Percentiles rank a stretch among this genome's conserved stretches.
phyloP scores from a whole-genome alignment of 164 flowering plant species.

The Sextonia rubra region DNA sequence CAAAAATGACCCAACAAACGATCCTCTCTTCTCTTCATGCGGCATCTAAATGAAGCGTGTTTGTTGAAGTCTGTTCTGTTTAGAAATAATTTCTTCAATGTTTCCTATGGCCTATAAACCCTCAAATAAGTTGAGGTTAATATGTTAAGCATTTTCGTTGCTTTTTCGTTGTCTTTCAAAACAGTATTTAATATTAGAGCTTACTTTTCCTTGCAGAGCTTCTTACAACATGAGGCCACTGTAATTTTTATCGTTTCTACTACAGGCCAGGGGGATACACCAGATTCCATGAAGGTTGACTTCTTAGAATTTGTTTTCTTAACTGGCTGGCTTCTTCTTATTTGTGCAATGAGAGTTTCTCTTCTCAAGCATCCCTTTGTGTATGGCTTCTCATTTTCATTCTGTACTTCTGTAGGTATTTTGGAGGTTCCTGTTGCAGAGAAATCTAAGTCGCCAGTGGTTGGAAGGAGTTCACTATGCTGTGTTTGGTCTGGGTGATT shows the following conservation, averaged over 20 bases:
- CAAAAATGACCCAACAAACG: background rate
- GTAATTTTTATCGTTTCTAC: slow-evolving; percentile 87
- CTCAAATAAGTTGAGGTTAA: too few species aligned
- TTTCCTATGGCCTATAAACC: too few species aligned
- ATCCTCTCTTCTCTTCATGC: background rate
- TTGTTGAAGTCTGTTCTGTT: background rate
- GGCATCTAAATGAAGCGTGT: background rate
- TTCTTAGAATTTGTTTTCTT: background rate
- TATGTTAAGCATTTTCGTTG: too few species aligned
- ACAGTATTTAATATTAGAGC: background rate
- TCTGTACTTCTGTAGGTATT: slow-evolving; percentile 42
- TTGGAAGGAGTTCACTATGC: slow-evolving; percentile 71
- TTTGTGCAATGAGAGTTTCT: background rate
- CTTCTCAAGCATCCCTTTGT: background rate
- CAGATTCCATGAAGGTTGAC: slow-evolving; percentile 85
- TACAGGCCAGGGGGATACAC: slow-evolving; percentile 92
- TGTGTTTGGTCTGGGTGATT: slow-evolving; percentile 96
- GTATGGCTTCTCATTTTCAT: slow-evolving; percentile 1
- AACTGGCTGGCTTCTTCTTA: background rate
- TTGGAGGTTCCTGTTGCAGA: slow-evolving; percentile 85
- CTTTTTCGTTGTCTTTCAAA: background rate
- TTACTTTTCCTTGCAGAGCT: slow-evolving; percentile 30
- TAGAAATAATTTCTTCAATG: background rate
- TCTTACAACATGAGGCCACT: slow-evolving; percentile 36
- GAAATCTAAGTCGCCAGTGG: slow-evolving; percentile 55